A percentile compares a stretch with the other conserved stretches of the same genome.
phyloP scores from a whole-genome alignment of 176 grass and related monocot species.

The Musa schizocarpa region DNA sequence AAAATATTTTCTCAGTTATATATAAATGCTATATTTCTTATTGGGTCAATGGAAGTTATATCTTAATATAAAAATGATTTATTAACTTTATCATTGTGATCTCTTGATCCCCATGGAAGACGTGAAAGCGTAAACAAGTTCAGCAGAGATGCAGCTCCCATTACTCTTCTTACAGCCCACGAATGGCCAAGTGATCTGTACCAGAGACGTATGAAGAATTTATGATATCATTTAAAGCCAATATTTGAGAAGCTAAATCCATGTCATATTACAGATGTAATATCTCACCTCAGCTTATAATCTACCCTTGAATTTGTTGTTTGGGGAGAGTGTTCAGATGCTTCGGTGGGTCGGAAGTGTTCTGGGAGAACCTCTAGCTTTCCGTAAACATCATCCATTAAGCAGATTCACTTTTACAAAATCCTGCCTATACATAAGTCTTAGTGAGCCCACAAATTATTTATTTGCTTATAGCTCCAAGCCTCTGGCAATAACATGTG shows the following conservation, averaged over 20 bases:
- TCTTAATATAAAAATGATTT: neutral
- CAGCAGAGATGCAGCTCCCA: conserved; percentile 66
- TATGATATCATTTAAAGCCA: conserved; percentile 11
- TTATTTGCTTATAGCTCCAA: neutral
- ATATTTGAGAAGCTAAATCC: neutral
- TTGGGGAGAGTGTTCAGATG: conserved; percentile 30
- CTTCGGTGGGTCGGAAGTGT: conserved; percentile 48
- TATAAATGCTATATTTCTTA: neutral
- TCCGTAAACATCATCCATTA: conserved; percentile 80
- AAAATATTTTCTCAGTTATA: neutral
- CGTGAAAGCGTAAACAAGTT: conserved; percentile 62
- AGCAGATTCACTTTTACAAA: neutral
- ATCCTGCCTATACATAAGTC: neutral
- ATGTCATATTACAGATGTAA: neutral
- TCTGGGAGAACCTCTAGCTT: conserved; percentile 74
- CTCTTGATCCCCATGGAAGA: conserved; percentile 50
- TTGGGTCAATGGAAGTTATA: neutral
- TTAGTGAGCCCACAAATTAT: neutral
- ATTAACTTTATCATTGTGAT: conserved; percentile 64
- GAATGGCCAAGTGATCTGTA: conserved; percentile 33
- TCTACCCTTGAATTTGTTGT: conserved; percentile 36
- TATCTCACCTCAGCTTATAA: conserved; percentile 49
- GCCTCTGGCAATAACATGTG: neutral
- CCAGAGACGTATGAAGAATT: conserved; percentile 9
- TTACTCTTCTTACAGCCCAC: conserved; percentile 59